Conservation (phyloP, 306 rosid genomes). For the Rosa rugosa region DNA sequence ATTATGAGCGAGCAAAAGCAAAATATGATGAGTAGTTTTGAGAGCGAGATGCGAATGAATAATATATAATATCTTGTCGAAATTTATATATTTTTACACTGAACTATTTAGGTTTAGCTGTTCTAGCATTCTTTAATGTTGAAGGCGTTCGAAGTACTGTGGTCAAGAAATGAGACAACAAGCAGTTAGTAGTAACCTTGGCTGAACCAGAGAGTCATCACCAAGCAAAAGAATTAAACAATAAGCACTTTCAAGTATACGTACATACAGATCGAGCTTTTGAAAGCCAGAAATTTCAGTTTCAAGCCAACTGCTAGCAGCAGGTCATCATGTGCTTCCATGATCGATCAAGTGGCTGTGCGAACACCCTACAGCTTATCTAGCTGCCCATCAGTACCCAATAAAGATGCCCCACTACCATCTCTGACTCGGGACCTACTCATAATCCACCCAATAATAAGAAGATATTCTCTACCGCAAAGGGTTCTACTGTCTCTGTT, state of each 20-base stretch:
- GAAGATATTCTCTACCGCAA: slow-evolving; percentile 44
- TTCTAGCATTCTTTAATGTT: neutral
- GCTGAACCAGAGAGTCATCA: neutral
- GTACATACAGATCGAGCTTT: slow-evolving; percentile 21
- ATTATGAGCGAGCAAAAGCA: too few species aligned
- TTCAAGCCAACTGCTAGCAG: neutral
- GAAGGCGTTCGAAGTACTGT: neutral
- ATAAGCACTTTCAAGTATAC: slow-evolving; percentile 20
- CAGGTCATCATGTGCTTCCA: slow-evolving; percentile 62
- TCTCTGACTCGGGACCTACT: slow-evolving; percentile 49
- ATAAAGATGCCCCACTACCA: slow-evolving; percentile 51
- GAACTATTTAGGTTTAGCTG: neutral
- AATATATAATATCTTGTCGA: too few species aligned
- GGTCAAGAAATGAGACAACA: neutral
- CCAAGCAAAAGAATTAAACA: neutral
- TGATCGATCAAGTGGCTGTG: slow-evolving; percentile 50
- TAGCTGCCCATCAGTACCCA: slow-evolving; percentile 49
- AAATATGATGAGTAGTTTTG: too few species aligned
- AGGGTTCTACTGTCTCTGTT: slow-evolving; percentile 29
- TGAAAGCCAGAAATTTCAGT: neutral
- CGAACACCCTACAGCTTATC: neutral
- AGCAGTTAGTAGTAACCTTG: neutral
- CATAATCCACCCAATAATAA: slow-evolving; percentile 51
- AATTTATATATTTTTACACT: too few species aligned
- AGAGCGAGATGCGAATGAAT: too few species aligned